Conservation (phyloP, 306 rosid genomes). For the Clitoria ternatea region DNA sequence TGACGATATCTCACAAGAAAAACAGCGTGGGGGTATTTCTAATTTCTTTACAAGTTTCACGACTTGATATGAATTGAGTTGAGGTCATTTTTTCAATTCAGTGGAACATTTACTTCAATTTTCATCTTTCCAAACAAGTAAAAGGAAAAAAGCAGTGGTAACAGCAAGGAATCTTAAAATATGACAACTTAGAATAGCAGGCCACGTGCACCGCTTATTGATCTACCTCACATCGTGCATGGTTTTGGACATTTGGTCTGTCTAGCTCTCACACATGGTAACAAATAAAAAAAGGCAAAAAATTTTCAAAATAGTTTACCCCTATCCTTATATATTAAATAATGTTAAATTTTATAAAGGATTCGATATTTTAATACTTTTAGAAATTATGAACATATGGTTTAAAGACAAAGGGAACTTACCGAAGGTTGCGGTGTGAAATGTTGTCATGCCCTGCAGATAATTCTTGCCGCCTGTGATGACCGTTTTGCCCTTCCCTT, state of each 20-base stretch:
- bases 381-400: no score
- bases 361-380: no score
- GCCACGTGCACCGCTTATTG: constrained; percentile 33
- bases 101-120: not conserved
- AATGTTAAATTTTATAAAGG: not conserved
- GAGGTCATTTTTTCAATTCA: not conserved
- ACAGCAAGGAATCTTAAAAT: constrained; percentile 8
- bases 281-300: no score
- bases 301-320: no score
- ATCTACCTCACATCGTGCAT: constrained; percentile 12
- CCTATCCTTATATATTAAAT: no score
- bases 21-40: not conserved
- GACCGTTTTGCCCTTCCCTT: constrained; percentile 71
- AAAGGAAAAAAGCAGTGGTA: not conserved
- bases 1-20: not conserved
- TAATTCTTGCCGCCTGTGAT: constrained; percentile 61
- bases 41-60: not conserved
- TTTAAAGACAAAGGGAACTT: not conserved
- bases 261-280: not conserved
- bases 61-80: not conserved
- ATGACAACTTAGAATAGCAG: not conserved
- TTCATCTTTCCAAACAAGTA: not conserved
- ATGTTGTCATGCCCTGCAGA: constrained; percentile 48
- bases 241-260: not conserved
- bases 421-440: constrained; percentile 94